These are phyloP conservation scores for Salvia miltiorrhiza DNA, from an alignment of 257 asterid species.

Conservation along the genomic window DNA sequence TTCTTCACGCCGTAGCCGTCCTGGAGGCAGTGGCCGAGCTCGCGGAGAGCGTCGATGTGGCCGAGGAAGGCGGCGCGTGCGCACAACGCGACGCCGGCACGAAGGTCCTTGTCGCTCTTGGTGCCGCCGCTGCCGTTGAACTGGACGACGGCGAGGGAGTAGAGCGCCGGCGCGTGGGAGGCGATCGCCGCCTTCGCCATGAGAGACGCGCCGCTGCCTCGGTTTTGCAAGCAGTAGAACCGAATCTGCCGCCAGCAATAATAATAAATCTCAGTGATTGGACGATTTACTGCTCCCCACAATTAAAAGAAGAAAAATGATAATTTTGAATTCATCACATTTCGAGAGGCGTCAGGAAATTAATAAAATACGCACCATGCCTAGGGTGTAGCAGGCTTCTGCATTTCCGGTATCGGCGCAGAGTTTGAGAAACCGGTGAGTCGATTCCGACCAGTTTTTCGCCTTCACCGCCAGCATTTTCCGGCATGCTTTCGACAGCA, in stretches of 20 bases:
- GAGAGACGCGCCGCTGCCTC: conserved; percentile 76
- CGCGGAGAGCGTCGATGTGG: conserved; percentile 87
- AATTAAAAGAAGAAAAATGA: not conserved
- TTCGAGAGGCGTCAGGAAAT: not conserved
- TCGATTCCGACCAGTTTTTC: conserved; percentile 65
- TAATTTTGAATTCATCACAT: too few relatives aligned
- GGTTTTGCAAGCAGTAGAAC: conserved; percentile 72
- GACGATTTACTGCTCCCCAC: not conserved
- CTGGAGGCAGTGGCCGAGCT: conserved; percentile 97
- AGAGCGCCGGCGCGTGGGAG: conserved; percentile 79
- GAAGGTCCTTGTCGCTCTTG: conserved; percentile 70
- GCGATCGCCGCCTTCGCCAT: conserved; percentile 94
- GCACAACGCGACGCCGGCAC: conserved; percentile 83
- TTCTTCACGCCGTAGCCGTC: conserved; percentile 90
- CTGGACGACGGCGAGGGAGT: conserved; percentile 78
- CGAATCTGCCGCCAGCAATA: conserved; percentile 52
- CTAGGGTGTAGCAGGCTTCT: conserved; percentile 72
- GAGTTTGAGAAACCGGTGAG: conserved; percentile 73
- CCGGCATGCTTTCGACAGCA: conserved; percentile 58
- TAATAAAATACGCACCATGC: conserved; percentile 58
- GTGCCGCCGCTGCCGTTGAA: conserved; percentile 96
- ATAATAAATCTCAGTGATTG: conserved; percentile 13
- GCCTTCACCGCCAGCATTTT: conserved; percentile 57
- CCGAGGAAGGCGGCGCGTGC: conserved; percentile 87
- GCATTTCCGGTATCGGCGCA: conserved; percentile 78